A percentile compares a stretch with the other conserved stretches of the same genome.
Conservation (phyloP, 805 yeast species). For the Teunomyces funiuensis region DNA sequence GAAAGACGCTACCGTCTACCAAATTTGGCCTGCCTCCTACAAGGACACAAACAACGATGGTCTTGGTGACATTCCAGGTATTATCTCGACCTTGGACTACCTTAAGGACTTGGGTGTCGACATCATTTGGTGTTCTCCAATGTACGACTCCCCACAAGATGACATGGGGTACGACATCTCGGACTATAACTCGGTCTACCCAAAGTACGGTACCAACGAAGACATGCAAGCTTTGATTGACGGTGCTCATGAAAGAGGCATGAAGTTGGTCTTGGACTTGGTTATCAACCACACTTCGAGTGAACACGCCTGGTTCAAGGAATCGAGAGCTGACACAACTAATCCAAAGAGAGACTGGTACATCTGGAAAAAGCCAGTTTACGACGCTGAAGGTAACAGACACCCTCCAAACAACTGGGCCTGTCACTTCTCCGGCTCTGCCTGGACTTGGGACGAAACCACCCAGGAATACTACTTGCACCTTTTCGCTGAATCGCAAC, state of each 20-base stretch:
- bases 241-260: slow-evolving; percentile 48
- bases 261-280: slow-evolving; percentile 54
- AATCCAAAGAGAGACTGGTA: slow-evolving; percentile 64
- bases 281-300: slow-evolving; percentile 60
- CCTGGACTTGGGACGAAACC: slow-evolving; percentile 56
- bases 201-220: slow-evolving; percentile 53
- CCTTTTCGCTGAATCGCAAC: slow-evolving; percentile 54
- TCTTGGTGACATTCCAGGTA: slow-evolving; percentile 56
- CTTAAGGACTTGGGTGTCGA: slow-evolving; percentile 50
- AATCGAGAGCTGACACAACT: slow-evolving; percentile 48
- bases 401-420: slow-evolving; percentile 60
- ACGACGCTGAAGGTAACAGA: slow-evolving; percentile 48
- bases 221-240: slow-evolving; percentile 50
- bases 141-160: slow-evolving; percentile 57
- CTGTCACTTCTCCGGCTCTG: slow-evolving; percentile 52
- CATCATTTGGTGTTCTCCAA: slow-evolving; percentile 58
- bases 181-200: slow-evolving; percentile 52
- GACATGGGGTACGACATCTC: slow-evolving; percentile 66
- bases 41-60: slow-evolving; percentile 62
- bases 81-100: slow-evolving; percentile 51
- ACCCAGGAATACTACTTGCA: slow-evolving; percentile 57
- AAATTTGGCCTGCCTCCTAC: slow-evolving; percentile 61
- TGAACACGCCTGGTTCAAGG: slow-evolving; percentile 59
- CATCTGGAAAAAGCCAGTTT: slow-evolving; percentile 53
- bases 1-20: slow-evolving; percentile 58